Percentiles rank a stretch among this genome's conserved stretches.
Conservation (phyloP, 768 basidiomycete species). For the Scleroderma citrinum region DNA sequence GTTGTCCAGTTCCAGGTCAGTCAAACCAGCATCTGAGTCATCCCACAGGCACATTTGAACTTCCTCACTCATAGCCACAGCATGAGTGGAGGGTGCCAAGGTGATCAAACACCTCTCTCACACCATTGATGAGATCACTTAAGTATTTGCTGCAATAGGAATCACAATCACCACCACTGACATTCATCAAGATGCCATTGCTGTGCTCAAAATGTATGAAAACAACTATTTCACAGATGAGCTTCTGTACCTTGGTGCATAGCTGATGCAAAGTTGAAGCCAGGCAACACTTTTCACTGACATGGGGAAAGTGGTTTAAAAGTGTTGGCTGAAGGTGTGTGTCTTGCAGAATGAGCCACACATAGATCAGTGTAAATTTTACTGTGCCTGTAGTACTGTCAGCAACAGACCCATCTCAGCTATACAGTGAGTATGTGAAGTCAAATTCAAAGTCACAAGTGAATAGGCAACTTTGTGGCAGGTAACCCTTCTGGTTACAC, state of each 20-base stretch:
- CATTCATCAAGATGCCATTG: neutral
- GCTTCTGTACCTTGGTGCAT: neutral
- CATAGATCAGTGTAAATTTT: too few relatives aligned
- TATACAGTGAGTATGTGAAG: slow-evolving; percentile 7
- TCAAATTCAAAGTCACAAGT: slow-evolving; percentile 6
- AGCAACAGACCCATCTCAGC: slow-evolving; percentile 11
- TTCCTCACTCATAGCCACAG: neutral
- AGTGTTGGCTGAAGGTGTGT: neutral
- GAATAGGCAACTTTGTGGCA: slow-evolving; percentile 12
- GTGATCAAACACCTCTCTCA: neutral
- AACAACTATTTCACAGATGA: neutral
- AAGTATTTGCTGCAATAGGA: neutral
- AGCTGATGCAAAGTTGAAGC: neutral
- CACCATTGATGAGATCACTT: neutral
- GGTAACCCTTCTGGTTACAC: slow-evolving; percentile 6
- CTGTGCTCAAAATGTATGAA: neutral
- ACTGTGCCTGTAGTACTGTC: neutral
- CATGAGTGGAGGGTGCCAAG: neutral
- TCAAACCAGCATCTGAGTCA: neutral
- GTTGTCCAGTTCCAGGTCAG: neutral
- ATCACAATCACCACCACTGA: neutral
- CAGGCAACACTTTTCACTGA: neutral
- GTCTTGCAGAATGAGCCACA: neutral
- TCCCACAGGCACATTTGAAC: neutral
- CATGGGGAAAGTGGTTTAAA: neutral